Conservation (phyloP, 2,329 filamentous ascomycete species). For the Colletotrichum abscissum region DNA sequence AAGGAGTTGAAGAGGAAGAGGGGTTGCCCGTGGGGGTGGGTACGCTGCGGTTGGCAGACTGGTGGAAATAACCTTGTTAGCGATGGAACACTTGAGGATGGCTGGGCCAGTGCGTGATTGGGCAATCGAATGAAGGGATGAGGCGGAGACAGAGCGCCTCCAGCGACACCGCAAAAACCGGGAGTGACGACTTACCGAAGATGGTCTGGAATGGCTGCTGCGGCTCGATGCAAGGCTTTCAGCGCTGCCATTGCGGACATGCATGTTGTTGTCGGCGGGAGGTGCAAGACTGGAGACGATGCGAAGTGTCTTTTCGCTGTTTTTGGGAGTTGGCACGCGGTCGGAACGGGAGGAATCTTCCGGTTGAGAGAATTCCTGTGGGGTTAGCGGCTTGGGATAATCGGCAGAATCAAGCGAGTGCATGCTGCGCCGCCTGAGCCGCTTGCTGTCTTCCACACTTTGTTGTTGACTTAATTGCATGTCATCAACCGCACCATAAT, state of each 20-base stretch:
- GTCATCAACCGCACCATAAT: slow-evolving; percentile 71
- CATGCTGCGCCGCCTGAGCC: slow-evolving; percentile 86
- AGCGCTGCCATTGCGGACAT: slow-evolving; percentile 67
- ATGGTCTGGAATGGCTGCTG: slow-evolving; percentile 69
- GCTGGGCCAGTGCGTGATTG: slow-evolving; percentile 52
- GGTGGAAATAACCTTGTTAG: slow-evolving; percentile 59
- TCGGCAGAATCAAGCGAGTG: slow-evolving; percentile 69
- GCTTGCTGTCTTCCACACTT: slow-evolving; percentile 77
- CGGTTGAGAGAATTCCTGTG: slow-evolving; percentile 48
- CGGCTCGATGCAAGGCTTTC: slow-evolving; percentile 72
- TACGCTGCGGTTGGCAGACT: slow-evolving; percentile 71
- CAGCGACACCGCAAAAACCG: slow-evolving; percentile 20
- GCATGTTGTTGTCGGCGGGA: slow-evolving; percentile 43
- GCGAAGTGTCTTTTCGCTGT: slow-evolving; percentile 52
- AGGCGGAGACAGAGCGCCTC: background rate
- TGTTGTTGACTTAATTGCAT: slow-evolving; percentile 69
- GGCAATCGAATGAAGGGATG: slow-evolving; percentile 45
- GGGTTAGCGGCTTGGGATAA: slow-evolving; percentile 50
- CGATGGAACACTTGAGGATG: slow-evolving; percentile 47
- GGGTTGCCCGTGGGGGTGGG: slow-evolving; percentile 64
- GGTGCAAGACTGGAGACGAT: slow-evolving; percentile 42
- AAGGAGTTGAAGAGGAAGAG: slow-evolving; percentile 62
- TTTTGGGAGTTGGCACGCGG: slow-evolving; percentile 37
- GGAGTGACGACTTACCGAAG: slow-evolving; percentile 68
- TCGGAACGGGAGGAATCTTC: slow-evolving; percentile 41